phyloP scores from a whole-genome alignment of 495 filamentous ascomycete species.

The Hyaloscypha hepaticicola region DNA sequence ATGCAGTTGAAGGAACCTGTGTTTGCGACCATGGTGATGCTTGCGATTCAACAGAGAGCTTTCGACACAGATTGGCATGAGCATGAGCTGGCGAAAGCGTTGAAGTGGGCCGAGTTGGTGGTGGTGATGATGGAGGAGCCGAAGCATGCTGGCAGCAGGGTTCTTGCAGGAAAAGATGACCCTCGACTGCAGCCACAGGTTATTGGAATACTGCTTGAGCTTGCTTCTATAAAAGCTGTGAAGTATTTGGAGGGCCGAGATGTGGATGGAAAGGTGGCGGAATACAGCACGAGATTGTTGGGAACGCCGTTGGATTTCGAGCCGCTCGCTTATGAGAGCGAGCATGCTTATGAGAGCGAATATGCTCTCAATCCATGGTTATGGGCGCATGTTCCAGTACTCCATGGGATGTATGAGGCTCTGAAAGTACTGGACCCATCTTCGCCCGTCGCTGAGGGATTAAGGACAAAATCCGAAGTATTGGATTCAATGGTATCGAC shows the following conservation, averaged over 20 bases:
- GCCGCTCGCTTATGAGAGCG: neutral
- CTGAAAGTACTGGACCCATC: conserved; percentile 36
- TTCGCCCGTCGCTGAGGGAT: conserved; percentile 31
- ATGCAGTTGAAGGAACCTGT: conserved; percentile 45
- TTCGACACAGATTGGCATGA: conserved; percentile 41
- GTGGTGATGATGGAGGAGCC: conserved; percentile 51
- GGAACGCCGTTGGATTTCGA: conserved; percentile 2
- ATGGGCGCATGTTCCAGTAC: conserved; percentile 32
- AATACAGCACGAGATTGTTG: conserved; percentile 40
- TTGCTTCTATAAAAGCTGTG: conserved; percentile 42
- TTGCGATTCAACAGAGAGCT: conserved; percentile 49
- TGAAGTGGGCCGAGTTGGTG: conserved; percentile 45
- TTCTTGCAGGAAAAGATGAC: conserved; percentile 27
- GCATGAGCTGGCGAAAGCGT: conserved; percentile 18
- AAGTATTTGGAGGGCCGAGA: conserved; percentile 36
- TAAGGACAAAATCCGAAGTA: conserved; percentile 18
- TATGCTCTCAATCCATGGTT: conserved; percentile 26
- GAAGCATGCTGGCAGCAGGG: conserved; percentile 35
- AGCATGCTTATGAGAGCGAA: too few species aligned
- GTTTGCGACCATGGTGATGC: conserved; percentile 49
- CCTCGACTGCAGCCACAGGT: conserved; percentile 42
- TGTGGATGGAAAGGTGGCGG: conserved; percentile 35
- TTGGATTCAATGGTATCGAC: conserved; percentile 2
- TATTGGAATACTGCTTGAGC: conserved; percentile 45
- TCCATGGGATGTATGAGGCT: conserved; percentile 43